phyloP scores from a whole-genome alignment of 139 green algal species.

The Prasinococcaceae sp. region DNA sequence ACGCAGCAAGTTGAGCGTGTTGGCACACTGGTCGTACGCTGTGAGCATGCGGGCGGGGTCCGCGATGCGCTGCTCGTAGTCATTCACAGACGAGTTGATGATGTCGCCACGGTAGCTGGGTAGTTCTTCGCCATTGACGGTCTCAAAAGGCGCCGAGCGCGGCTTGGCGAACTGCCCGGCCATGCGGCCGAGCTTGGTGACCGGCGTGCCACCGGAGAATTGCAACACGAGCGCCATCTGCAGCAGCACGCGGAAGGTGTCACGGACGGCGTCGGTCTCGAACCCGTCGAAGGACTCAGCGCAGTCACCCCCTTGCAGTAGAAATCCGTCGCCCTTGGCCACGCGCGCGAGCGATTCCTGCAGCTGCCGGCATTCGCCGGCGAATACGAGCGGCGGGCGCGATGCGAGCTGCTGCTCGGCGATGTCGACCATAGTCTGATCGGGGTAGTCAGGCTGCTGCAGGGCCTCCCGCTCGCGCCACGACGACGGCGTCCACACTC shows the following conservation, averaged over 20 bases:
- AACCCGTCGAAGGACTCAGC: constrained; percentile 93
- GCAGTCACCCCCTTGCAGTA: constrained; percentile 77
- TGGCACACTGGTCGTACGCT: constrained; percentile 91
- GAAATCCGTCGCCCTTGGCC: constrained; percentile 54
- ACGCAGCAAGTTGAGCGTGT: constrained; percentile 94
- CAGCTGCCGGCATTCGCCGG: constrained; percentile 83
- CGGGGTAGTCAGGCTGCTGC: constrained; percentile 64
- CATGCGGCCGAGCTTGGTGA: too few species aligned
- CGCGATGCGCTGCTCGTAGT: constrained; percentile 61
- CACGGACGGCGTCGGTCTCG: constrained; percentile 77
- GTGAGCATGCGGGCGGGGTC: constrained; percentile 62
- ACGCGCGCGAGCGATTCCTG: constrained; percentile 68
- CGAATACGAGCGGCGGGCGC: constrained; percentile 92
- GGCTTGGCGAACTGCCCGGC: constrained; percentile 99
- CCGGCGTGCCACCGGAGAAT: too few species aligned
- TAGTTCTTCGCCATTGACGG: constrained; percentile 46
- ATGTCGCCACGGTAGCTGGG: constrained; percentile 93
- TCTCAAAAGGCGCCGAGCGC: constrained; percentile 55
- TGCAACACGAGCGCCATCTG: too few species aligned
- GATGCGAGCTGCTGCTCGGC: constrained; percentile 41
- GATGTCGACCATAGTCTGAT: too few species aligned
- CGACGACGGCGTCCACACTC: too few species aligned
- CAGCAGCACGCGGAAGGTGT: constrained; percentile 35
- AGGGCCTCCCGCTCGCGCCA: constrained; percentile 38
- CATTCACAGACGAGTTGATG: too few species aligned